Evolutionary conservation across 768 basidiomycete species (phyloP).

Genomic region (Amanita jacksonii): DNA sequence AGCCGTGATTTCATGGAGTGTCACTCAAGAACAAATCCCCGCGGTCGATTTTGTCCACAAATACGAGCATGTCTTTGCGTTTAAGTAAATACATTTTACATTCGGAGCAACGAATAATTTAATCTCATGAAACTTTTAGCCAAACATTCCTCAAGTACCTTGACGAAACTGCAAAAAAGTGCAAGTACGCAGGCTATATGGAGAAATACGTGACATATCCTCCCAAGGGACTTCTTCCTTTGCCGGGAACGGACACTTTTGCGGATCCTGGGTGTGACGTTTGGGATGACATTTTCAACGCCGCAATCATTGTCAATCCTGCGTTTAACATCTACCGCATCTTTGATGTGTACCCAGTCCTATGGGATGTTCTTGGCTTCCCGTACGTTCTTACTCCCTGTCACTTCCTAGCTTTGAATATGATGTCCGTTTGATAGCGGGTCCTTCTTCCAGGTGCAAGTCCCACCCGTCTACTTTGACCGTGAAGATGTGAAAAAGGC

Average conservation of each 20-base stretch:
- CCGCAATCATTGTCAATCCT: slow-evolving; percentile 54
- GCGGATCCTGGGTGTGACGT: slow-evolving; percentile 49
- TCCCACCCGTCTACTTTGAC: slow-evolving; percentile 59
- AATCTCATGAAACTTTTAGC: slow-evolving; percentile 26
- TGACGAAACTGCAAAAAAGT: slow-evolving; percentile 39
- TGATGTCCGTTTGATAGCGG: slow-evolving; percentile 22
- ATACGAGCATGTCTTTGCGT: slow-evolving; percentile 57
- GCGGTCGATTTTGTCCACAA: slow-evolving; percentile 69
- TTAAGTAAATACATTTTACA: slow-evolving; percentile 43
- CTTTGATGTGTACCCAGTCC: slow-evolving; percentile 63
- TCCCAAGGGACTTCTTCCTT: slow-evolving; percentile 54
- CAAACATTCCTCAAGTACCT: slow-evolving; percentile 53
- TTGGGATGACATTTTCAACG: slow-evolving; percentile 60
- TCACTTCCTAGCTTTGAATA: too few species aligned
- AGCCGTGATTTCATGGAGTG: slow-evolving; percentile 53
- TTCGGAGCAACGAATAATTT: too few species aligned
- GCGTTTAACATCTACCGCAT: slow-evolving; percentile 74
- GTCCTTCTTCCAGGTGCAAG: slow-evolving; percentile 42
- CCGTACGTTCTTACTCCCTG: slow-evolving; percentile 35
- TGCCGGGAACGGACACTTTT: slow-evolving; percentile 48
- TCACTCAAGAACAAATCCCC: slow-evolving; percentile 62
- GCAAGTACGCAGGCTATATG: slow-evolving; percentile 56
- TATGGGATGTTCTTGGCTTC: slow-evolving; percentile 78
- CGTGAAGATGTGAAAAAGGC: slow-evolving; percentile 56
- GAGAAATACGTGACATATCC: slow-evolving; percentile 59